Conservation (phyloP, 106 monocot species). For the Alisma plantagoaquatica region DNA sequence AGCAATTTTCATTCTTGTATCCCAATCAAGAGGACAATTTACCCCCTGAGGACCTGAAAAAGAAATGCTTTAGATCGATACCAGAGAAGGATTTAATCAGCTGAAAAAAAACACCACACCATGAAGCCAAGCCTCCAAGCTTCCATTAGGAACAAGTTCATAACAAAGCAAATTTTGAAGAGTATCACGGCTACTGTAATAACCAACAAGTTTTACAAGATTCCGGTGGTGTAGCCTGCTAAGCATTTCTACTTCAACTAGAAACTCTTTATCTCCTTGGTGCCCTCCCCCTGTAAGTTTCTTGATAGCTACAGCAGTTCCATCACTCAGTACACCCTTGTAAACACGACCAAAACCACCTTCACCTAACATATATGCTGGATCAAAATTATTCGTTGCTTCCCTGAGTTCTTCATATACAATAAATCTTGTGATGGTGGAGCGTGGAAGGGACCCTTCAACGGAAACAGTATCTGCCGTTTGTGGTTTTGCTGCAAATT, state of each 20-base stretch:
- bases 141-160: slow-evolving; percentile 96
- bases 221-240: slow-evolving; percentile 95
- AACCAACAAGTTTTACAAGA: slow-evolving; percentile 94
- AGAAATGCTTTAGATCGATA: neutral
- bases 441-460: slow-evolving; percentile 62
- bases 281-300: slow-evolving; percentile 85
- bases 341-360: slow-evolving; percentile 96
- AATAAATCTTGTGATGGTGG: slow-evolving; percentile 69
- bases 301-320: slow-evolving; percentile 92
- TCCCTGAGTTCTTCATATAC: slow-evolving; percentile 91
- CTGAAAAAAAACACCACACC: slow-evolving; percentile 27
- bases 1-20: slow-evolving; percentile 97
- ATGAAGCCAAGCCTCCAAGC: slow-evolving; percentile 95
- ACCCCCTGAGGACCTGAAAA: slow-evolving; percentile 60
- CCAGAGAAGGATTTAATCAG: neutral
- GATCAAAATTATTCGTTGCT: slow-evolving; percentile 83
- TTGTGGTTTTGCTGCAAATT: slow-evolving; percentile 50
- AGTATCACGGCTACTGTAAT: slow-evolving; percentile 59
- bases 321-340: slow-evolving; percentile 77
- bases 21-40: slow-evolving; percentile 89
- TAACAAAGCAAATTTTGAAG: slow-evolving; percentile 85
- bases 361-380: slow-evolving; percentile 70
- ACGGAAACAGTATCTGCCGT: slow-evolving; percentile 33
- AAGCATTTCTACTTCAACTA: slow-evolving; percentile 97
- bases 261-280: slow-evolving; percentile 91